A percentile compares a stretch with the other conserved stretches of the same genome.
Evolutionary conservation across 108 stramenopile genomes (phyloP).

Genomic region (Pseudonitzschia delicatissima): DNA sequence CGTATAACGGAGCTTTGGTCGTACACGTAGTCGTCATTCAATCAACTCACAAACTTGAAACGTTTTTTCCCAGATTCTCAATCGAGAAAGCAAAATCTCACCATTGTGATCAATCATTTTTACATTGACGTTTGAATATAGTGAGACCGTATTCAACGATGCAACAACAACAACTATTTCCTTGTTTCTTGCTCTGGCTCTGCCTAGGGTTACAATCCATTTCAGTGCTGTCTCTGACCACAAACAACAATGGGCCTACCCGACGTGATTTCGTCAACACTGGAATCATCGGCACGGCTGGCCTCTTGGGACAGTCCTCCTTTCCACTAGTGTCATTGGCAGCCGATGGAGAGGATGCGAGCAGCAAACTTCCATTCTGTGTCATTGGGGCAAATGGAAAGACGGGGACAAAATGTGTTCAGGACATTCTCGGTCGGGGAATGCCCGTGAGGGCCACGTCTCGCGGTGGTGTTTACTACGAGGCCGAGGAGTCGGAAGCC

Average conservation of each 20-base stretch:
- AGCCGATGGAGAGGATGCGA: neutral
- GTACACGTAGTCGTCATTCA: neutral
- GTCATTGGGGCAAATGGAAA: conserved; percentile 48
- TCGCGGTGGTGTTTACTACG: conserved; percentile 35
- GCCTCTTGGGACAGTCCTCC: neutral
- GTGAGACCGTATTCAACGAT: neutral
- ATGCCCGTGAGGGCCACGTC: conserved; percentile 33
- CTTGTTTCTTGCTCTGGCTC: conserved; percentile 1
- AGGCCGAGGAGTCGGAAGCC: neutral
- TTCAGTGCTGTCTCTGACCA: conserved; percentile 2
- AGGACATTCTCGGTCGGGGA: conserved; percentile 11
- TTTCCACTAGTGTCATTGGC: conserved; percentile 4
- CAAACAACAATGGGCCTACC: neutral
- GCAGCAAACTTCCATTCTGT: conserved; percentile 19
- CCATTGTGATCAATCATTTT: neutral
- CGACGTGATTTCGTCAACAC: conserved; percentile 12
- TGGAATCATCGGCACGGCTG: conserved; percentile 6
- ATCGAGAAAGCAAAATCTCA: neutral
- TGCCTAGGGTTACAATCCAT: neutral
- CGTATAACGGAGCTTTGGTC: neutral
- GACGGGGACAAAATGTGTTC: conserved; percentile 44
- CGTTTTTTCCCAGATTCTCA: too few species aligned
- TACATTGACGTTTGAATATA: neutral
- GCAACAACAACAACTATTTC: neutral
- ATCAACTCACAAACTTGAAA: neutral